Conservation (phyloP, 495 filamentous ascomycete species). For the Penicillium herquei region DNA sequence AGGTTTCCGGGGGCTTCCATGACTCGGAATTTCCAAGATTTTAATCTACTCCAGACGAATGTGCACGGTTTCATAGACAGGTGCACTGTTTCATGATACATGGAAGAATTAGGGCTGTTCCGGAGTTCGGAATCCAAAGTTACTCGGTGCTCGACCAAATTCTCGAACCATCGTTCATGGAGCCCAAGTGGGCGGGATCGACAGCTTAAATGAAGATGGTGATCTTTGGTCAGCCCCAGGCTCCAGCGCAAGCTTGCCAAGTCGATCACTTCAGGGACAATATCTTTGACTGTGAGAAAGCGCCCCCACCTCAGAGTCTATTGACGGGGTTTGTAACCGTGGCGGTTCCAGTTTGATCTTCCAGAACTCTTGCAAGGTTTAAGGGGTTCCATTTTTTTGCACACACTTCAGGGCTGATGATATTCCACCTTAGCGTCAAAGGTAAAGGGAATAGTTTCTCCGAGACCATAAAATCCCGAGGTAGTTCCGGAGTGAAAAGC, state of each 20-base stretch:
- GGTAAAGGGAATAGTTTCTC: not conserved
- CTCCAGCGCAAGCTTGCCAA: not conserved
- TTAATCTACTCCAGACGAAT: too few species aligned
- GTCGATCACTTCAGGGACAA: slow-evolving; percentile 1
- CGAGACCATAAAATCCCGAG: not conserved
- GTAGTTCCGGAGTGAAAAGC: not conserved
- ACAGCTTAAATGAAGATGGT: not conserved
- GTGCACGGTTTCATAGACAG: too few species aligned
- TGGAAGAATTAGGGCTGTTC: too few species aligned
- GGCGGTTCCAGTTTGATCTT: slow-evolving; percentile 16
- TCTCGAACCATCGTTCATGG: not conserved
- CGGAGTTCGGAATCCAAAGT: too few species aligned
- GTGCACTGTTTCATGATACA: too few species aligned
- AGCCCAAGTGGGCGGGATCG: not conserved
- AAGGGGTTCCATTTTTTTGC: slow-evolving; percentile 8
- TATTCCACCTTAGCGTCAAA: not conserved
- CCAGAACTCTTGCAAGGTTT: not conserved
- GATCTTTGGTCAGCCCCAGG: too few species aligned
- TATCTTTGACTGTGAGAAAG: not conserved
- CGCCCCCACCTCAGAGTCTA: not conserved
- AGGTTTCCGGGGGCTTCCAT: too few species aligned
- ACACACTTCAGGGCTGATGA: not conserved
- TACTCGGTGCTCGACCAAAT: not conserved
- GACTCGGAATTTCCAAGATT: too few species aligned
- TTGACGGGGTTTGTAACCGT: slow-evolving; percentile 14